Evolutionary conservation across 352 stramenopile genomes (phyloP).

Genomic region (Phytophthora sp.): DNA sequence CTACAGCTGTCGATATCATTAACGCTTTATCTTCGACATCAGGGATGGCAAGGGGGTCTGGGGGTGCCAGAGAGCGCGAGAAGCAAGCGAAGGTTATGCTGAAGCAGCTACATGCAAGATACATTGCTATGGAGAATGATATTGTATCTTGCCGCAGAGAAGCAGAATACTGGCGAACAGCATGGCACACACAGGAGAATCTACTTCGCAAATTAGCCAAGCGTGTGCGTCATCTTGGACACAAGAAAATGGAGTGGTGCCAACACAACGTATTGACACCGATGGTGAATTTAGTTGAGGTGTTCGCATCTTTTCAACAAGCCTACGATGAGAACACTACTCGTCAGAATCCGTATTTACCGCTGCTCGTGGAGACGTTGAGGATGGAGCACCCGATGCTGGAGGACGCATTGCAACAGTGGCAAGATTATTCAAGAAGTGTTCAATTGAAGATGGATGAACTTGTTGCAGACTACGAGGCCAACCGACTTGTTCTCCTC

Average conservation of each 20-base stretch:
- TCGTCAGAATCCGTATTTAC: constrained; percentile 46
- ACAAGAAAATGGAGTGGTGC: constrained; percentile 49
- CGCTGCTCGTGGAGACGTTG: constrained; percentile 39
- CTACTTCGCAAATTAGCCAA: constrained; percentile 28
- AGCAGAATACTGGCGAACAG: constrained; percentile 41
- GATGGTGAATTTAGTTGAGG: constrained; percentile 32
- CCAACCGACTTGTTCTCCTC: constrained; percentile 35
- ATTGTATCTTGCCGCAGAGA: constrained; percentile 29
- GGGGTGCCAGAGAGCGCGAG: constrained; percentile 41
- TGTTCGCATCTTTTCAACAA: constrained; percentile 40
- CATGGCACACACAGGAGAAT: constrained; percentile 44
- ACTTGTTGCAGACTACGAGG: constrained; percentile 42
- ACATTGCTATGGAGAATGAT: constrained; percentile 35
- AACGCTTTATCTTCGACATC: constrained; percentile 29
- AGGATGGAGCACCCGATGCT: constrained; percentile 34
- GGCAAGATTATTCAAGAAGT: constrained; percentile 28
- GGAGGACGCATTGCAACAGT: constrained; percentile 33
- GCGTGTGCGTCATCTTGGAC: constrained; percentile 29
- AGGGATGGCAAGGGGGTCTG: constrained; percentile 13
- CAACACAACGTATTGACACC: constrained; percentile 34
- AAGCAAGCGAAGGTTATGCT: constrained; percentile 44
- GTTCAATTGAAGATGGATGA: constrained; percentile 30
- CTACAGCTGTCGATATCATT: constrained; percentile 36
- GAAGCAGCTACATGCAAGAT: constrained; percentile 43
- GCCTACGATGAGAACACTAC: constrained; percentile 39